phyloP scores from a whole-genome alignment of 768 basidiomycete species.

The Paxillus involutus region DNA sequence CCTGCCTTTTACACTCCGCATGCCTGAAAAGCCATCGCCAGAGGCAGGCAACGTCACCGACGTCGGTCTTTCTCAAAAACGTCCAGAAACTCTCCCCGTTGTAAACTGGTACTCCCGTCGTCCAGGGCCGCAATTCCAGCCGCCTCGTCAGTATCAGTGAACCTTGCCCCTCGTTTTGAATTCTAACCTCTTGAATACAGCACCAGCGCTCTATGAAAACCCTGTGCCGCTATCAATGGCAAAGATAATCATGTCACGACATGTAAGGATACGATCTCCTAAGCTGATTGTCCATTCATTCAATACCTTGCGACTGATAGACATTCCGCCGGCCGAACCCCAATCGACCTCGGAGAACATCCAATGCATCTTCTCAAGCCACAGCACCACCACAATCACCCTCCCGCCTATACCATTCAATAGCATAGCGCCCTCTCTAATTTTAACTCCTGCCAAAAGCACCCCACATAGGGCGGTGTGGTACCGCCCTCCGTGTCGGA shows the following conservation, averaged over 20 bases:
- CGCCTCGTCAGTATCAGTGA: constrained; percentile 26
- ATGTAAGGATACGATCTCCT: constrained; percentile 34
- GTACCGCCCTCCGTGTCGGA: constrained; percentile 5
- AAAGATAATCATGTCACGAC: constrained; percentile 53
- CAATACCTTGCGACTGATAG: constrained; percentile 14
- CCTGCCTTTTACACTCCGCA: constrained; percentile 24
- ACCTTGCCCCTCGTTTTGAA: background rate
- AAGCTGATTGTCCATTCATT: background rate
- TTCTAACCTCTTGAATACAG: constrained; percentile 20
- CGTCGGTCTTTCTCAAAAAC: constrained; percentile 8
- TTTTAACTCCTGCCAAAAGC: constrained; percentile 16
- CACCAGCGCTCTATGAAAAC: constrained; percentile 43
- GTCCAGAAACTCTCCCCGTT: constrained; percentile 14
- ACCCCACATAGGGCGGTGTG: constrained; percentile 10
- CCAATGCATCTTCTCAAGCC: constrained; percentile 18
- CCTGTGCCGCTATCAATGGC: constrained; percentile 48
- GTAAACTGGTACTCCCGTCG: constrained; percentile 21
- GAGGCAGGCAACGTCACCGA: constrained; percentile 9
- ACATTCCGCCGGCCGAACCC: constrained; percentile 35
- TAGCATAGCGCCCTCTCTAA: constrained; percentile 27
- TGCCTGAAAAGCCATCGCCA: constrained; percentile 20
- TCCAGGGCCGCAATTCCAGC: constrained; percentile 27
- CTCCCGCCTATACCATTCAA: constrained; percentile 32
- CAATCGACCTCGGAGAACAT: constrained; percentile 23
- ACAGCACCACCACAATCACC: constrained; percentile 33